A percentile compares a stretch with the other conserved stretches of the same genome.
Conservation (phyloP, 2,329 filamentous ascomycete species). For the Celoporthe dispersa region DNA sequence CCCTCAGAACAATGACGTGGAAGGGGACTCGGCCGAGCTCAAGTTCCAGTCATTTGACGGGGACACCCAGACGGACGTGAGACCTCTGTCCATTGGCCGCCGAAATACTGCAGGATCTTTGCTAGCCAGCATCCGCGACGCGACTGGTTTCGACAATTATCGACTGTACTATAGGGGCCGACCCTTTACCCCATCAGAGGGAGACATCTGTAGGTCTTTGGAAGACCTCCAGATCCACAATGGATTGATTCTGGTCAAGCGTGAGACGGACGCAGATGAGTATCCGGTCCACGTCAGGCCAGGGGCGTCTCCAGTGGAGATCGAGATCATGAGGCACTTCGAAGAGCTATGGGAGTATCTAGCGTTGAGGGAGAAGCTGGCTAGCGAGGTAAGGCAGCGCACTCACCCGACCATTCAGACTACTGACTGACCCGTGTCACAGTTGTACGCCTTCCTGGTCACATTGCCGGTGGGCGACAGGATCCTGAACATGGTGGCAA, state of each 20-base stretch:
- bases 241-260: slow-evolving; percentile 69
- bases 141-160: slow-evolving; percentile 77
- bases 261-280: slow-evolving; percentile 53
- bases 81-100: slow-evolving; percentile 67
- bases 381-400: slow-evolving; percentile 60
- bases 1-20: slow-evolving; percentile 54
- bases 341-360: slow-evolving; percentile 82
- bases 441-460: slow-evolving; percentile 73
- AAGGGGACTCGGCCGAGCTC: slow-evolving; percentile 68
- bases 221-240: slow-evolving; percentile 69
- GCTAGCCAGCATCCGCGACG: slow-evolving; percentile 66
- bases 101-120: slow-evolving; percentile 74
- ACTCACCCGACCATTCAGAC: neutral
- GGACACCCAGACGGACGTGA: slow-evolving; percentile 61
- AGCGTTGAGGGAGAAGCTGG: slow-evolving; percentile 70
- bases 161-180: slow-evolving; percentile 72
- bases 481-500: slow-evolving; percentile 63
- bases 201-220: slow-evolving; percentile 64
- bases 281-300: slow-evolving; percentile 51
- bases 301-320: slow-evolving; percentile 68
- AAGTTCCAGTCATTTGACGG: slow-evolving; percentile 77
- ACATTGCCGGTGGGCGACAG: slow-evolving; percentile 71
- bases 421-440: slow-evolving; percentile 33
- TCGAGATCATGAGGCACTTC: slow-evolving; percentile 81
- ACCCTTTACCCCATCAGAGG: slow-evolving; percentile 64